Evolutionary conservation across 257 asterid species (phyloP).

Genomic region (Haberlea rhodopensis): DNA sequence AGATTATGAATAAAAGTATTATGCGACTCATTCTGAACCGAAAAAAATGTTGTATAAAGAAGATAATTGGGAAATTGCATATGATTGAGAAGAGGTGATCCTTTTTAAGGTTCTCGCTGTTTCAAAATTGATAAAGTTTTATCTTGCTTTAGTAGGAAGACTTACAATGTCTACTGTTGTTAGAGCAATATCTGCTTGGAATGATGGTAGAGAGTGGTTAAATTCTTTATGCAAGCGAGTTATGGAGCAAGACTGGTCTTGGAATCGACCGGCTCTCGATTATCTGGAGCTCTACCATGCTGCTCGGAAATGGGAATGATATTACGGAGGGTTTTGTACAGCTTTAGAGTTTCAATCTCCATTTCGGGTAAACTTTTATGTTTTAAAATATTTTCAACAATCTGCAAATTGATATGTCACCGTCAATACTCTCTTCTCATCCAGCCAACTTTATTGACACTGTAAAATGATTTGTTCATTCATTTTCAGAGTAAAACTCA

Average conservation of each 20-base stretch:
- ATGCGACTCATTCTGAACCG: neutral
- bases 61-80: neutral
- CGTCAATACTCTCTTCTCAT: conserved; percentile 8
- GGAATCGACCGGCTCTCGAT: conserved; percentile 99
- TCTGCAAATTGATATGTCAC: conserved; percentile 15
- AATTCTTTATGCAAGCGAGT: conserved; percentile 70
- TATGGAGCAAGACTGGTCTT: conserved; percentile 99
- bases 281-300: conserved; percentile 97
- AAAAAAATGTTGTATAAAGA: neutral
- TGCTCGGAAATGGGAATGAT: conserved; percentile 56
- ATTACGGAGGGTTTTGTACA: conserved; percentile 36
- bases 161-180: neutral
- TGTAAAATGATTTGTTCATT: neutral
- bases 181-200: conserved; percentile 90
- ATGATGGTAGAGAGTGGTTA: conserved; percentile 83
- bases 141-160: neutral
- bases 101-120: neutral
- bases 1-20: neutral
- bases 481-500: neutral
- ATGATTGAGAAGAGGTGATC: neutral
- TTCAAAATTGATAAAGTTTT: neutral
- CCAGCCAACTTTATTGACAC: neutral
- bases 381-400: conserved; percentile 2
- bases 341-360: conserved; percentile 35
- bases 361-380: conserved; percentile 1